Base-by-base conservation (phyloP, 495 filamentous ascomycete genomes). In the Penicillium cinerascens region DNA sequence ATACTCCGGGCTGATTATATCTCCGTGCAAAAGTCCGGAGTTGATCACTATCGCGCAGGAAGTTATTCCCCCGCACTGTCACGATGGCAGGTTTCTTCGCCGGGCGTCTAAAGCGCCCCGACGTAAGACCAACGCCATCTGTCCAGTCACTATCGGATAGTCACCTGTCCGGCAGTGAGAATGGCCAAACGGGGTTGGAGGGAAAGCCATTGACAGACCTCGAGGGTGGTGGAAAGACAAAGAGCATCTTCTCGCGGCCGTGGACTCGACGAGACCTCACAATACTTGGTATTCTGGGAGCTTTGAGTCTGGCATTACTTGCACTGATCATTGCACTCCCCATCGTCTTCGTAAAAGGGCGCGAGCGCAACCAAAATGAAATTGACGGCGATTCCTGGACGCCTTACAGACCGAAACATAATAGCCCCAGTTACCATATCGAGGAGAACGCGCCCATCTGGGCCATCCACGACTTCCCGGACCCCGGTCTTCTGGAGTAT, bases 401-500 rank as follows among this genome's bases (percentile, higher is more conserved):
- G 2, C 48, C 43, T 21, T 44, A 33, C 21, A 18, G 44, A 38
- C n/a, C 54, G 26, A 51, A 40, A 0, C 48, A 51, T 13, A 52
- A 63, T 16, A 52, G 63, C 18, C 42, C 55, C 11, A 70, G 59
- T 21, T 68, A 68, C 37, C 23, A 52, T 21, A 36, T 51, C 37
- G 15, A 40, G 29, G 55, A 49, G n/a, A 65, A 68, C 35, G 42
- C 36, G 3, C 67, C 66, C 11, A 26, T 61, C 13, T 63, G 47
- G 9, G 65, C 53, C 1, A 16, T 66, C 8, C 44, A 60, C 9
- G 58, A 74, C 44, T 74, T 74, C 50, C 64, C 71, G 3, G 69
- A 72, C 44, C 71, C 71, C 0, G 66, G 65, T n/a, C 58, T 71
- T 9, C 39, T 69, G 25, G 42, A 66, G n/a, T 52, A 61, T 43